These are phyloP conservation scores for Cercospora nicotianae DNA, from an alignment of 2,329 filamentous ascomycete genomes.

Conservation along the genomic window DNA sequence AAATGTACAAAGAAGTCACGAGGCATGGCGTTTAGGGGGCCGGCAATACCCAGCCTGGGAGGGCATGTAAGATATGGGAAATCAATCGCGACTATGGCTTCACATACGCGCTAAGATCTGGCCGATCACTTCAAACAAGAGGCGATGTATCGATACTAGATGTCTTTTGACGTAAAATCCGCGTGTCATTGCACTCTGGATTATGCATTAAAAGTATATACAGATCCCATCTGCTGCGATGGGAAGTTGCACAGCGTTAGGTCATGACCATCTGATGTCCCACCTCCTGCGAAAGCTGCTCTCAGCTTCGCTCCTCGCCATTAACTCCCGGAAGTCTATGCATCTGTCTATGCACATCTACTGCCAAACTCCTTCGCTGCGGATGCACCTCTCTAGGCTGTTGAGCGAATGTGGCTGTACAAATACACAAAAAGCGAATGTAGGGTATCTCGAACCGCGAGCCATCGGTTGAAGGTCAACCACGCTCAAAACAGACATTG, in stretches of 20 bases:
- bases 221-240: constrained; percentile 20
- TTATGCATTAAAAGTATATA: constrained; percentile 29
- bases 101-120: background rate
- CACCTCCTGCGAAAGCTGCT: constrained; percentile 5
- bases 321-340: constrained; percentile 18
- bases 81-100: background rate
- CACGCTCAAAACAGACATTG: constrained; percentile 15
- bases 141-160: background rate
- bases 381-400: constrained; percentile 13
- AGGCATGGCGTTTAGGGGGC: constrained; percentile 11
- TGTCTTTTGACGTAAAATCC: background rate
- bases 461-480: constrained; percentile 11
- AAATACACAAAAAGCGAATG: constrained; percentile 30
- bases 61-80: background rate
- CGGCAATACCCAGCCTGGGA: constrained; percentile 12
- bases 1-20: background rate
- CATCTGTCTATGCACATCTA: constrained; percentile 22
- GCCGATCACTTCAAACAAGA: background rate
- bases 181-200: constrained; percentile 14
- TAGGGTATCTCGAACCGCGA: constrained; percentile 26
- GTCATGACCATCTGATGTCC: constrained; percentile 20
- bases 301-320: background rate
- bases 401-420: constrained; percentile 29
- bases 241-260: constrained; percentile 23
- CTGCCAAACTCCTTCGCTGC: constrained; percentile 13